Base-by-base conservation (phyloP, 2,329 filamentous ascomycete genomes). In the Zalaria obscura region DNA sequence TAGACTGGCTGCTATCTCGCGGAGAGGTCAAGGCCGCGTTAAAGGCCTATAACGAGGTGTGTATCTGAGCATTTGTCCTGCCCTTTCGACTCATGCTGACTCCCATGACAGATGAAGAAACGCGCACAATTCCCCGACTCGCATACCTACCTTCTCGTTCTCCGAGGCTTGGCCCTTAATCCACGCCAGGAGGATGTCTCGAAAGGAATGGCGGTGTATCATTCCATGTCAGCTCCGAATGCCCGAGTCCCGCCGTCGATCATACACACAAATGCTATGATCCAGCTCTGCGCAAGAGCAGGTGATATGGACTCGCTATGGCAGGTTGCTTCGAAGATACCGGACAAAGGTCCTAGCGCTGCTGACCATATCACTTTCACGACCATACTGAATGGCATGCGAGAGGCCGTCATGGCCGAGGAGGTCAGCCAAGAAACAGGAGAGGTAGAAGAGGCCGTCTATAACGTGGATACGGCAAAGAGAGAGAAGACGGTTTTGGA, bases 1-100 rank as follows among this genome's bases (percentile, higher is more conserved):
- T 98, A 43, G 73, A 80, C 43, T 76, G 86, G 58, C 68, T 76
- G 47, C 64, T 95, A 58, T 62, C 70, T 35, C 66, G 76, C 25
- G 67, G 74, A 35, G 70, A 70, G 40, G 60, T 86, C 29, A 69
- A 70, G 45, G 64, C 68, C 18, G 88, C 83, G 11, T 63, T 93
- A 43, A 87, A 83, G 62, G 67, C 86, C n/a, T 95, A 78, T 65
- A 94, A 95, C 59, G 89, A 96, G 60, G 82, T 83, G 59, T 47
- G 68, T 45, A 39, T 5, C 27, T 34, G 11, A 18, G 18, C 18
- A 18, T 27, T 25, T 6, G 25, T 25, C 37, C 27, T 8, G 2
- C 7, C 7, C 5, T 18, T 27, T 11, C 5, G 10, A 10, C 27
- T 11, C n/a, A 2, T 5, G 43, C 32, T 38, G 40, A 53, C 46